Conservation (phyloP, 2,329 filamentous ascomycete genomes). For the Tricladium varicosporioides region DNA sequence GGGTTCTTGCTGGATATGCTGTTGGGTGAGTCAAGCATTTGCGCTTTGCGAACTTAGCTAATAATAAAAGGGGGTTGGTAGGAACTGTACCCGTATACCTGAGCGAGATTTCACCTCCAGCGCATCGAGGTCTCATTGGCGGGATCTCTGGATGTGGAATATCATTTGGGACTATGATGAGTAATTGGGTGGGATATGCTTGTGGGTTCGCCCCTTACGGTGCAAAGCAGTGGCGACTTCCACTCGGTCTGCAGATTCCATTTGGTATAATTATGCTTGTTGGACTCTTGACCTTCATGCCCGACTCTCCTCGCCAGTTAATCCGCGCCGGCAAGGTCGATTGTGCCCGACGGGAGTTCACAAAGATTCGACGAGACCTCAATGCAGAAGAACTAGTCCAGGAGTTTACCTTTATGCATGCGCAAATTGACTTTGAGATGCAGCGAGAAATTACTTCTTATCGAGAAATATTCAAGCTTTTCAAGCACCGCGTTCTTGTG, state of each 20-base stretch:
- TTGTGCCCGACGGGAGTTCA: conserved; percentile 46
- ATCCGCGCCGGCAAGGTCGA: conserved; percentile 49
- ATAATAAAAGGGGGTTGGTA: conserved; percentile 19
- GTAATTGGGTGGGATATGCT: conserved; percentile 57
- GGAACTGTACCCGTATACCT: conserved; percentile 30
- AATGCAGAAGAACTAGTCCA: conserved; percentile 42
- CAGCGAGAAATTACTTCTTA: conserved; percentile 52
- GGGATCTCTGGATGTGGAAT: conserved; percentile 49
- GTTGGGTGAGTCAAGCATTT: conserved; percentile 38
- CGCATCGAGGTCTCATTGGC: conserved; percentile 28
- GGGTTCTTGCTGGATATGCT: conserved; percentile 45
- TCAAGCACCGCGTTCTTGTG: conserved; percentile 50
- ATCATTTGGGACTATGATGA: conserved; percentile 53
- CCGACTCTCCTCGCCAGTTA: conserved; percentile 52
- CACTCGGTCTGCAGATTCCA: conserved; percentile 53
- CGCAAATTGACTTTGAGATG: conserved; percentile 56
- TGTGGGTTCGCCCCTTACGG: conserved; percentile 54
- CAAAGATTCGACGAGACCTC: conserved; percentile 46
- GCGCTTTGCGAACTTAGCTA: not conserved
- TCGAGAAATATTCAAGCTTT: conserved; percentile 50
- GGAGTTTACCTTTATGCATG: conserved; percentile 53
- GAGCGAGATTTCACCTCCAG: conserved; percentile 29
- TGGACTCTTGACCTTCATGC: conserved; percentile 55
- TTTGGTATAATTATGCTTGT: conserved; percentile 54
- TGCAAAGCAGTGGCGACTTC: conserved; percentile 52